Conservation (phyloP, 306 rosid species). For the Acmispon strigosus region DNA sequence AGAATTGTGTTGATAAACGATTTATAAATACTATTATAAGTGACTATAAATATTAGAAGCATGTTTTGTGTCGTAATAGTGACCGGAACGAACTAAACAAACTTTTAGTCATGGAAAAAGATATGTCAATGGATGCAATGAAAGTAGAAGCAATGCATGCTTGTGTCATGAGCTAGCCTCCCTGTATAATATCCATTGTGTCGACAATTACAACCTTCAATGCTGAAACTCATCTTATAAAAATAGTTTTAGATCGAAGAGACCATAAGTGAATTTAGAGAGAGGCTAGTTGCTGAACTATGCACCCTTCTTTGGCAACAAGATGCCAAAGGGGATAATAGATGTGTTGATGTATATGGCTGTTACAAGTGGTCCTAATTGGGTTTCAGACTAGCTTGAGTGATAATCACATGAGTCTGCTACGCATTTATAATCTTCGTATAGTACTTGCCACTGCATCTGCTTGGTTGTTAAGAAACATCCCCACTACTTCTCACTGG, state of each 20-base stretch:
- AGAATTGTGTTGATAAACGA: no score
- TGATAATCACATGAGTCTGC: constrained; percentile 31
- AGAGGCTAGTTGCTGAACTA: background rate
- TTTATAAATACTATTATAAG: no score
- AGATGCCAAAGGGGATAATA: constrained; percentile 1
- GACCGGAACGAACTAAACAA: no score
- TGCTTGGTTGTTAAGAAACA: constrained; percentile 54
- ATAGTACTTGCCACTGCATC: constrained; percentile 16
- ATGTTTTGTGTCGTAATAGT: no score
- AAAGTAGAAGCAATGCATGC: no score
- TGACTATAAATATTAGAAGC: no score
- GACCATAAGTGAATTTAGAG: background rate
- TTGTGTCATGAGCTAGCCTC: no score
- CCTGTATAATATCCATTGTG: no score
- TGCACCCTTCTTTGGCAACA: background rate
- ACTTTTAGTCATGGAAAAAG: no score
- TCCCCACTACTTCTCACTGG: constrained; percentile 16
- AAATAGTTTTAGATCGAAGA: background rate
- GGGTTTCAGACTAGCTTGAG: background rate
- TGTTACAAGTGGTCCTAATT: constrained; percentile 22
- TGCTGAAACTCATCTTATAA: no score
- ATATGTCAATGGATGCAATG: no score
- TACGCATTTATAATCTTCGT: background rate
- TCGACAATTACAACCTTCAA: no score
- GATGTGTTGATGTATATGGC: background rate